Evolutionary conservation across 495 filamentous ascomycete species (phyloP), one percentile per base, ranked within the genome.

Genomic region (Mytilinidion resinicola): DNA sequence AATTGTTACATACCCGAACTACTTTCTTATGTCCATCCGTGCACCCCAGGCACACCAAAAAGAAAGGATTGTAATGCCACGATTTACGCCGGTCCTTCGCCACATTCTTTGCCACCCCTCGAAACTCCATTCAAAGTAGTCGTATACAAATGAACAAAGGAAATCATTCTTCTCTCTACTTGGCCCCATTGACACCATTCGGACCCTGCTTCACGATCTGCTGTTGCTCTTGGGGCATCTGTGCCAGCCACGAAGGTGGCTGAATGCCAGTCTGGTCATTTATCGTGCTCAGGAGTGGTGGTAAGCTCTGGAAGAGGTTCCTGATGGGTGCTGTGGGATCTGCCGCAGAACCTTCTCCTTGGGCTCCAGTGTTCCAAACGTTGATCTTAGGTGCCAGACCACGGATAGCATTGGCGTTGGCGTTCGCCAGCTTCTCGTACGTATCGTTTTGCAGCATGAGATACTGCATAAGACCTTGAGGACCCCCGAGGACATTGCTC

Each of bases 331-430:
- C 81, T 19, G 73, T 68, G 4, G 74, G 61, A 67, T 81, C 78
- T 4, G 68, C 69, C 42, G 63, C 56, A 12, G 65, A 68, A 30
- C 66, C 68, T 36, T 64, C 57, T 38, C 71, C 62, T 65, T 71
- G 72, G 17, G 35, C 68, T 19, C 85, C 87, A 35, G 89, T 91
- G 70, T 91, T 91, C 89, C 89, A 93, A 9, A 90, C 80, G 49
- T 82, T 89, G 72, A 93, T 93, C 83, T 91, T 93, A 54, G 89
- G 89, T 65, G 89, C 81, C 62, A 93, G 73, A 49, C 89, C 89
- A 44, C 83, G 75, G 70, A 93, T 80, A 20, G 88, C 89, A 39
- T 75, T 63, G 20, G 85, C 89, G 63, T 88, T 88, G 43, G 83
- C 83, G 61, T 83, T 81, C 54, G 85, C 85, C 44, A 88, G 78